Evolutionary conservation across 1,139 yeast genomes (phyloP), one percentile per base, ranked within the genome.

Genomic region (Scheffersomyces quercinus): DNA sequence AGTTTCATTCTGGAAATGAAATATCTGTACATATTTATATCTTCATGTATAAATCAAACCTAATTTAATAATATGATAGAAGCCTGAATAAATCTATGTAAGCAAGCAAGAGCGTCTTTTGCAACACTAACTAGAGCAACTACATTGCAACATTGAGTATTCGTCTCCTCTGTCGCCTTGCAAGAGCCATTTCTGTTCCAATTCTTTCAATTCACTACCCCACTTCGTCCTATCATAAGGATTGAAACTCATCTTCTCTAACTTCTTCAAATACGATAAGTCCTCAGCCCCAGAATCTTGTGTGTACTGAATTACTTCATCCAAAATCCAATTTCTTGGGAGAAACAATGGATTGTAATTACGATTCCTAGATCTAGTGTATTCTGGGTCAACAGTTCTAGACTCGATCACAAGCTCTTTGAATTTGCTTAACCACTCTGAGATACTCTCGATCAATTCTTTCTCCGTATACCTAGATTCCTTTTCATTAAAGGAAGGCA

Each of bases 241-340:
- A 54, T 83, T 65, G 32, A 78, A 68, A 29, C 82, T 68, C 91
- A 86, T 85, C 46, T 73, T 69, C 46, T 80, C 73, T 20, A 85
- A 58, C 53, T 85, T 85, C 31, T 75, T 59, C 46, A 86, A 66
- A 41, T 73, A 66, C 45, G 58, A 49, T 30, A 70, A 51, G 49
- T 74, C 75, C 28, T 61, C 55, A 3, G 68, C 71, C n/a, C 61
- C 55, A 16, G 67, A 60, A 8, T 68, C 71, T 39, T 68, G 64
- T 0, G 80, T 72, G 40, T 67, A 65, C 29, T 76, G 72, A 42
- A 88, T 85, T 0, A 89, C 97, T 49, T 90, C 93, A 45, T 89
- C 91, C 43, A 93, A 69, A 41, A 91, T 82, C 93, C 96, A 89
- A 52, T 84, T 87, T 48, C 93, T 76, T 12, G 97, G 95, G 12